These are phyloP conservation scores for Exophiala spinifera DNA, from an alignment of 2,329 filamentous ascomycete genomes.

Conservation along the genomic window DNA sequence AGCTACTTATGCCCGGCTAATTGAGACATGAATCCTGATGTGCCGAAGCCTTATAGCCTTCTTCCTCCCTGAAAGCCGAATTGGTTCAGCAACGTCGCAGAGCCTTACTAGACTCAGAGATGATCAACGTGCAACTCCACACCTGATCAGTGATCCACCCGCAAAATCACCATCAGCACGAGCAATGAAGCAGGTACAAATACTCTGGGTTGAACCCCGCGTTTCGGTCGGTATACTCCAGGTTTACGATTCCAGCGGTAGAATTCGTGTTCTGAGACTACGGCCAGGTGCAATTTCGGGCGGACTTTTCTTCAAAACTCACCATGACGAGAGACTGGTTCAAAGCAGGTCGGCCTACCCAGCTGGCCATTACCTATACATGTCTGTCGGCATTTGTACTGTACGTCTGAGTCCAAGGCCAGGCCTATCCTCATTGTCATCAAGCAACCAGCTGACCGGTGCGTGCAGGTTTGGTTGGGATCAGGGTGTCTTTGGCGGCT, in stretches of 20 bases:
- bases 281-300: background rate
- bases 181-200: slow-evolving; percentile 4
- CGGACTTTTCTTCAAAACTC: background rate
- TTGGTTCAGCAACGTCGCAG: background rate
- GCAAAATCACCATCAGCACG: background rate
- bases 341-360: slow-evolving; percentile 19
- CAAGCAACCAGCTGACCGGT: background rate
- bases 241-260: slow-evolving; percentile 5
- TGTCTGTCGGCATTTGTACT: slow-evolving; percentile 25
- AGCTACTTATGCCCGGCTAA: background rate
- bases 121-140: slow-evolving; percentile 7
- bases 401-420: background rate
- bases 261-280: slow-evolving; percentile 1
- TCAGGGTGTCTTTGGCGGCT: slow-evolving; percentile 37
- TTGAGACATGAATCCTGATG: background rate
- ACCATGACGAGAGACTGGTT: slow-evolving; percentile 10
- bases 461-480: slow-evolving; percentile 32
- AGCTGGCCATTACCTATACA: slow-evolving; percentile 39
- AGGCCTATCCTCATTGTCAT: background rate
- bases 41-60: slow-evolving; percentile 8
- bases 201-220: slow-evolving; percentile 5
- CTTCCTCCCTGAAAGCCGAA: slow-evolving; percentile 1
- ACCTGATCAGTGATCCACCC: background rate
- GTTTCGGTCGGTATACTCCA: slow-evolving; percentile 1
- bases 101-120: slow-evolving; percentile 4